Conservation (phyloP, 208 protist species). For the Blastocrithidia nonstop region DNA sequence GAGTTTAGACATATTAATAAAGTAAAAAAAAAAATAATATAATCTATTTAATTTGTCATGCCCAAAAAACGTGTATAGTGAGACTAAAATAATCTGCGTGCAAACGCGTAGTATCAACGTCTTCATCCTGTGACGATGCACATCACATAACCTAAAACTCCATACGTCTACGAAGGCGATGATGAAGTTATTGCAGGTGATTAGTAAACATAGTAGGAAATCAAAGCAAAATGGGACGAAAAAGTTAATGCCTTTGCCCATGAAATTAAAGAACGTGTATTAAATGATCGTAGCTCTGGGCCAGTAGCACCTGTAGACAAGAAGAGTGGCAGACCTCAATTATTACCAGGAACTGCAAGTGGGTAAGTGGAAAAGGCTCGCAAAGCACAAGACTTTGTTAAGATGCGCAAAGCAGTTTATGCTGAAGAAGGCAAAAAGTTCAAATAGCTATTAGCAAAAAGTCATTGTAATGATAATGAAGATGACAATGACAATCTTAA, state of each 20-base stretch:
- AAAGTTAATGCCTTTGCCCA: constrained; percentile 42
- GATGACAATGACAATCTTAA: constrained; percentile 30
- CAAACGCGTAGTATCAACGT: constrained; percentile 70
- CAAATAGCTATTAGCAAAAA: constrained; percentile 26
- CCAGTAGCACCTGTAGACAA: constrained; percentile 32
- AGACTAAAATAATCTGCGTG: constrained; percentile 70
- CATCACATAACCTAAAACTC: constrained; percentile 81
- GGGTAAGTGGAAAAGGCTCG: constrained; percentile 37
- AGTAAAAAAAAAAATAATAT: too few relatives aligned
- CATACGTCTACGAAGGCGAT: constrained; percentile 36
- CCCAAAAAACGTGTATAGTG: constrained; percentile 45
- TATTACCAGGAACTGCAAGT: constrained; percentile 23
- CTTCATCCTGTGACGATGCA: constrained; percentile 72
- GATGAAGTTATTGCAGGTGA: constrained; percentile 12
- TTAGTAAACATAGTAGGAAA: constrained; percentile 5
- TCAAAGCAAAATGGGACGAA: constrained; percentile 43
- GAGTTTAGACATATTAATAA: too few relatives aligned
- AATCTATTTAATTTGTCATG: constrained; percentile 4
- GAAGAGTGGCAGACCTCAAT: constrained; percentile 46
- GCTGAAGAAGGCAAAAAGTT: constrained; percentile 78
- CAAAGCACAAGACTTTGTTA: constrained; percentile 42
- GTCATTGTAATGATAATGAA: constrained; percentile 6
- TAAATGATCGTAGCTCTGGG: constrained; percentile 7
- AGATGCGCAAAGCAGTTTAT: constrained; percentile 72
- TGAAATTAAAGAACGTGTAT: constrained; percentile 36